Evolutionary conservation across 1,284 basidiomycete species (phyloP).

Genomic region (Malassezia arunalokei): DNA sequence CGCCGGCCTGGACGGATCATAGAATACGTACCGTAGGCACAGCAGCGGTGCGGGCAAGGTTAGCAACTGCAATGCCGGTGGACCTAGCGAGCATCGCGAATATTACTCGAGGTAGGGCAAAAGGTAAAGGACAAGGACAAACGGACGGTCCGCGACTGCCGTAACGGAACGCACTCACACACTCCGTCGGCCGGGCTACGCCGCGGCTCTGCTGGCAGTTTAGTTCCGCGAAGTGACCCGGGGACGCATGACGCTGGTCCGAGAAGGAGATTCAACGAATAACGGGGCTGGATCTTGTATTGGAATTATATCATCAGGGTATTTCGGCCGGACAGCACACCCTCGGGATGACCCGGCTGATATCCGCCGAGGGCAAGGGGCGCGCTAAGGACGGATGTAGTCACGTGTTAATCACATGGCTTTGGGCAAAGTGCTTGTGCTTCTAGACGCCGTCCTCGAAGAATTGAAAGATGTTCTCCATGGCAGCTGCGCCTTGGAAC

Average conservation of each 20-base stretch:
- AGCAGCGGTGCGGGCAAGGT: slow-evolving; percentile 39
- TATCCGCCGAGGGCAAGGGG: too few relatives aligned
- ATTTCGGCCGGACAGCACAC: slow-evolving; percentile 5
- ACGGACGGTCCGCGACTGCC: not conserved
- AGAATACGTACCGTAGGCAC: slow-evolving; percentile 32
- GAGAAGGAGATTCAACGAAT: slow-evolving; percentile 7
- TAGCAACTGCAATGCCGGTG: slow-evolving; percentile 41
- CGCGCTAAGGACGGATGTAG: too few relatives aligned
- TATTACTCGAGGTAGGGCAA: slow-evolving; percentile 11
- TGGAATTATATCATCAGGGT: slow-evolving; percentile 1
- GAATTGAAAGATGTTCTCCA: too few relatives aligned
- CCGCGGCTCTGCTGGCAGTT: slow-evolving; percentile 10
- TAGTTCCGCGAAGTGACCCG: not conserved
- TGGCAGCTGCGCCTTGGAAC: too few relatives aligned
- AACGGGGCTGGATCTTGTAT: not conserved
- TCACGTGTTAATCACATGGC: too few relatives aligned
- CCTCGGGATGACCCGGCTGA: slow-evolving; percentile 7
- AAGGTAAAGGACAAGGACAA: slow-evolving; percentile 14
- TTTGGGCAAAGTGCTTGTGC: too few relatives aligned
- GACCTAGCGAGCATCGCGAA: slow-evolving; percentile 42
- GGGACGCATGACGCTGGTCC: slow-evolving; percentile 7
- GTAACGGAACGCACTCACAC: slow-evolving; percentile 2
- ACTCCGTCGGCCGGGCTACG: slow-evolving; percentile 10
- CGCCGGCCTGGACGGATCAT: too few relatives aligned
- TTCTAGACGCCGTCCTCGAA: too few relatives aligned